Conservation (phyloP, 2,329 filamentous ascomycete species). For the Curvularia hawaiiensis region DNA sequence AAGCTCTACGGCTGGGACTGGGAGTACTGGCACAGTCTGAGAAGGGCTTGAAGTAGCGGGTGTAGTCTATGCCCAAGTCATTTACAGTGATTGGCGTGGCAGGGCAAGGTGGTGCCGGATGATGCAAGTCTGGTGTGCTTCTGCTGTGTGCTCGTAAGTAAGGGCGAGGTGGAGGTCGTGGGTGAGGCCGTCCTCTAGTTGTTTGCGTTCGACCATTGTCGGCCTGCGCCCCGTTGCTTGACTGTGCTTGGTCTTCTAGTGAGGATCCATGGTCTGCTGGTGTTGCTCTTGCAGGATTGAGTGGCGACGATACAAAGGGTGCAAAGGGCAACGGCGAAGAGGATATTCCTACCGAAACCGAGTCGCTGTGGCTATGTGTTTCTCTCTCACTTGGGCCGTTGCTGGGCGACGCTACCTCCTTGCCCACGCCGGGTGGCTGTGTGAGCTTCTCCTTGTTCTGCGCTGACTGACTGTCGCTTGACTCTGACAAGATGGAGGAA, state of each 20-base stretch:
- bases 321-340: conserved; percentile 15
- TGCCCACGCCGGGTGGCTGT: conserved; percentile 28
- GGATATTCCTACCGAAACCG: conserved; percentile 4
- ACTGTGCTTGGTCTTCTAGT: background rate
- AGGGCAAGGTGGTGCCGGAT: conserved; percentile 14
- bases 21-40: conserved; percentile 28
- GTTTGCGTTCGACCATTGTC: conserved; percentile 8
- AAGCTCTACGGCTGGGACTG: conserved; percentile 33
- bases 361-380: conserved; percentile 9
- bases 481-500: conserved; percentile 23
- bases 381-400: conserved; percentile 9
- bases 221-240: conserved; percentile 16
- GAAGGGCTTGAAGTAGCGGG: conserved; percentile 45
- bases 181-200: conserved; percentile 7
- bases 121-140: conserved; percentile 27
- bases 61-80: conserved; percentile 44
- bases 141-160: conserved; percentile 16
- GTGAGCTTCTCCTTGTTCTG: conserved; percentile 29
- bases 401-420: conserved; percentile 26
- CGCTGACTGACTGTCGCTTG: conserved; percentile 14
- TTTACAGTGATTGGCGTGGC: conserved; percentile 33
- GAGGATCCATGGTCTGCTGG: conserved; percentile 8
- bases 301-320: conserved; percentile 17
- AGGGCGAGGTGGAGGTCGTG: conserved; percentile 22
- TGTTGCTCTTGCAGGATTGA: conserved; percentile 14